Conservation (phyloP, 345 rosid genomes). For the Murraya koenigii region DNA sequence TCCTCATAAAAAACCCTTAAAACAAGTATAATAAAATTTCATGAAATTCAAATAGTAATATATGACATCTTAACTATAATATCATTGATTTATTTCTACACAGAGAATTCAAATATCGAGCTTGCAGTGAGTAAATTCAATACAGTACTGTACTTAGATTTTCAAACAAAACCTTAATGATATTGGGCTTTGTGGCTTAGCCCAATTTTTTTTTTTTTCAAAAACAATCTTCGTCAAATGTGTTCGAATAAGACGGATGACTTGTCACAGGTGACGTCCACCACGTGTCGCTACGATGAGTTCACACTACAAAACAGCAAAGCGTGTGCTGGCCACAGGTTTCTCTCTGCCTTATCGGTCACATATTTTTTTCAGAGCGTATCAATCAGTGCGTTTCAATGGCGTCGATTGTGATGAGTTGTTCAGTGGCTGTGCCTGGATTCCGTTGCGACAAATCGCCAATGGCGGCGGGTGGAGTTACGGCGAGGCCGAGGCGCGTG, state of each 20-base stretch:
- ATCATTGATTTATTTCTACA: too few relatives aligned
- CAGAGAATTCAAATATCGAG: too few relatives aligned
- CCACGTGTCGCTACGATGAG: background rate
- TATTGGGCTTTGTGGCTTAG: too few relatives aligned
- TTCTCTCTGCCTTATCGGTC: background rate
- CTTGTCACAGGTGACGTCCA: constrained; percentile 16
- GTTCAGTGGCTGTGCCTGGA: constrained; percentile 15
- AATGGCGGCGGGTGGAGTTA: constrained; percentile 7
- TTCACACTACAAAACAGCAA: background rate
- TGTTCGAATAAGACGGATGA: background rate
- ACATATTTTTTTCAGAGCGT: background rate
- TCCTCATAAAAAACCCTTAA: too few relatives aligned
- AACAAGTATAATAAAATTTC: too few relatives aligned
- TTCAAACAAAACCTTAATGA: too few relatives aligned
- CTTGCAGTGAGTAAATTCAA: too few relatives aligned
- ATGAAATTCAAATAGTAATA: too few relatives aligned
- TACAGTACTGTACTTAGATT: too few relatives aligned
- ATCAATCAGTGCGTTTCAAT: constrained; percentile 12
- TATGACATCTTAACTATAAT: too few relatives aligned
- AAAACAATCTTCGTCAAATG: too few relatives aligned
- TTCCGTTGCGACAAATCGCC: constrained; percentile 29
- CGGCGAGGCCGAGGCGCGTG: constrained; percentile 32
- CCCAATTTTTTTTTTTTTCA: too few relatives aligned
- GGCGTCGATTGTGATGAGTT: constrained; percentile 31
- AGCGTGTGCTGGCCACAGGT: constrained; percentile 60